These are phyloP conservation scores for Eucalyptus victrix DNA, from an alignment of 345 rosid genomes.

Conservation along the genomic window DNA sequence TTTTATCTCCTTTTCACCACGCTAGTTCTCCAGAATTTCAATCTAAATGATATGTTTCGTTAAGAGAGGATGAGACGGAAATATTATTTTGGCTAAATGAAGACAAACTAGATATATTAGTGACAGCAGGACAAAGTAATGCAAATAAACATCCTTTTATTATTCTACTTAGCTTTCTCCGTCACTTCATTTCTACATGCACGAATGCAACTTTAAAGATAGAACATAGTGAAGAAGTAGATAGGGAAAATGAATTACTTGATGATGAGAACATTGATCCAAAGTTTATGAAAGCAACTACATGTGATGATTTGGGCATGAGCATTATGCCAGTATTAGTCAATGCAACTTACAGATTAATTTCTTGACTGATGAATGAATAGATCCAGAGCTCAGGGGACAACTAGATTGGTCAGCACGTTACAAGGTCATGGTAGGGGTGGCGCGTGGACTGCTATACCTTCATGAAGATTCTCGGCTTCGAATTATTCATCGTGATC, in stretches of 20 bases:
- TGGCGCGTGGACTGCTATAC: constrained; percentile 14
- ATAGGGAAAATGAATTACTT: background rate
- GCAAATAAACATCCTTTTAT: background rate
- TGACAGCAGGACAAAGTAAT: background rate
- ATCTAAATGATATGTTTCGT: background rate
- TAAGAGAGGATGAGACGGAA: background rate
- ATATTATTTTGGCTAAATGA: background rate
- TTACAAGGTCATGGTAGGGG: constrained; percentile 14
- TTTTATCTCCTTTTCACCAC: background rate
- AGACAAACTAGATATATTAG: background rate
- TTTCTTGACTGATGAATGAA: background rate
- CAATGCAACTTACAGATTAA: background rate
- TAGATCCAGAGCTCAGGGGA: constrained; percentile 16
- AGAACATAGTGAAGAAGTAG: background rate
- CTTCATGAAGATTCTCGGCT: constrained; percentile 39
- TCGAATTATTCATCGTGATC: constrained; percentile 57
- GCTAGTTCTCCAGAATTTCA: background rate
- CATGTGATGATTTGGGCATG: background rate
- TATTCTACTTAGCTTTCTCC: background rate
- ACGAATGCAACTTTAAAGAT: too few species aligned
- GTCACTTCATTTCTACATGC: background rate
- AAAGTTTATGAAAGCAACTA: background rate
- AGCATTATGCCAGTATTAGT: background rate
- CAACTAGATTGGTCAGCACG: constrained; percentile 35
- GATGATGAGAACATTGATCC: background rate